phyloP scores from a whole-genome alignment of 2,329 filamentous ascomycete genomes.

The Aureobasidium sp. region DNA sequence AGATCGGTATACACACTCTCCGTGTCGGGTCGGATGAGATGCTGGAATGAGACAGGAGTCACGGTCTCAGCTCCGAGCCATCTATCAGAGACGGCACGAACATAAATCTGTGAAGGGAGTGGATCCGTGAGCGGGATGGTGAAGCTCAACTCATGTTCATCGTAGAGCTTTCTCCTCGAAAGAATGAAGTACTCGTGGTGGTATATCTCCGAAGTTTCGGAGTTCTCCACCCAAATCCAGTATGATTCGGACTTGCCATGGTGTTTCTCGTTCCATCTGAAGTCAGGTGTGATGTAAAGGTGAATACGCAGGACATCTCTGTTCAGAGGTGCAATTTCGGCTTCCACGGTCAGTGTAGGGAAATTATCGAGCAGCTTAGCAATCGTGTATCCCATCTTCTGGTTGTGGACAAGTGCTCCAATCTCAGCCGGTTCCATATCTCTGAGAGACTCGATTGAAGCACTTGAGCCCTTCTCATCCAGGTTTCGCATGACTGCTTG shows the following conservation, averaged over 20 bases:
- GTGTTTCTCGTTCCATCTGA: conserved; percentile 87
- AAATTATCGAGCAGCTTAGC: conserved; percentile 80
- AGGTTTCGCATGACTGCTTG: conserved; percentile 76
- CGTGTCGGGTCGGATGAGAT: conserved; percentile 92
- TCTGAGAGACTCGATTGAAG: conserved; percentile 72
- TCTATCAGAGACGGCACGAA: conserved; percentile 86
- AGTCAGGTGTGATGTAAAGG: conserved; percentile 79
- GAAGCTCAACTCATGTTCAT: conserved; percentile 97
- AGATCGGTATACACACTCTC: conserved; percentile 96
- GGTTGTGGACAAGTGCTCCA: conserved; percentile 83
- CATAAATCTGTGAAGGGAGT: conserved; percentile 90
- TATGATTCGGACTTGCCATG: conserved; percentile 94
- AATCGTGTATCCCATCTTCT: conserved; percentile 76
- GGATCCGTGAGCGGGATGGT: conserved; percentile 94
- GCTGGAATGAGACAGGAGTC: conserved; percentile 91
- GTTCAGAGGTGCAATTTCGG: conserved; percentile 92
- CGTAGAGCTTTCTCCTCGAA: conserved; percentile 78
- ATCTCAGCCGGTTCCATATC: conserved; percentile 94
- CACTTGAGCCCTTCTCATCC: conserved; percentile 66
- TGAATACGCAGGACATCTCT: conserved; percentile 89
- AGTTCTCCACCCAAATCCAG: conserved; percentile 99
- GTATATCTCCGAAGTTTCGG: conserved; percentile 94
- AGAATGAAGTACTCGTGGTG: conserved; percentile 97
- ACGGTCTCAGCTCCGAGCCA: conserved; percentile 98
- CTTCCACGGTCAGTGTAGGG: conserved; percentile 82